Base-by-base conservation (phyloP, 1,284 basidiomycete genomes). In the Phellopilus nigrolimitatus region DNA sequence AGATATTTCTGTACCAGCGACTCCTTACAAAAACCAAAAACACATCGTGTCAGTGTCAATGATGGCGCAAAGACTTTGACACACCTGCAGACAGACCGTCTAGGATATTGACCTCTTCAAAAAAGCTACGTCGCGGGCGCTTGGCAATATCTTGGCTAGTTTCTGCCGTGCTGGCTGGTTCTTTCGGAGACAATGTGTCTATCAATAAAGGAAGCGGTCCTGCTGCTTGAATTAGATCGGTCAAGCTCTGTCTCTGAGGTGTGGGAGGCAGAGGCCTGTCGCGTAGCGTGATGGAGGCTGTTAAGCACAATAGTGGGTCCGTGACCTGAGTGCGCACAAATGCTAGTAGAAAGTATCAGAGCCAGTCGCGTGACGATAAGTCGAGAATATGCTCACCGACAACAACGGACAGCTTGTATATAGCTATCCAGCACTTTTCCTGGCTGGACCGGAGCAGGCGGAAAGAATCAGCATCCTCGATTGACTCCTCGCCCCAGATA, bases 81-180 rank as follows among this genome's bases (percentile, higher is more conserved):
- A 17, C 15, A 64, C 64, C 78, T 39, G 73, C 66, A 13, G 72
- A 66, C 0, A 88, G 68, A 1, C 85, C 86, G 41, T 82, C 80
- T 0, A 95, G 70, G 0, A 94, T 71, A 61, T 95, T 91, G 0
- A 90, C 80, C 68, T 94, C 89, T 58, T 88, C 79, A 30, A 93
- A 72, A 39, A 39, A 33, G 19, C 25, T 33, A 17, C 30, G 7
- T 15, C 42, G 30, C 24, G 27, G 8, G 5, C 33, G 25, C 33
- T 24, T 28, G 25, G 25, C 25, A 30, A 12, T n/a, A n/a, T 22
- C 33, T 33, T 33, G 28, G 3, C 24, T 19, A 15, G 24, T 42
- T 28, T 19, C 22, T 12, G 28, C 31, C 7, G 44, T 19, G 22
- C 19, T 28, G 25, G 31, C 15, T 9, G 5, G 15, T 5, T 39